Percentiles rank a stretch among this genome's conserved stretches.
phyloP scores from a whole-genome alignment of 805 yeast genomes.

The Candida qinlingensis region DNA sequence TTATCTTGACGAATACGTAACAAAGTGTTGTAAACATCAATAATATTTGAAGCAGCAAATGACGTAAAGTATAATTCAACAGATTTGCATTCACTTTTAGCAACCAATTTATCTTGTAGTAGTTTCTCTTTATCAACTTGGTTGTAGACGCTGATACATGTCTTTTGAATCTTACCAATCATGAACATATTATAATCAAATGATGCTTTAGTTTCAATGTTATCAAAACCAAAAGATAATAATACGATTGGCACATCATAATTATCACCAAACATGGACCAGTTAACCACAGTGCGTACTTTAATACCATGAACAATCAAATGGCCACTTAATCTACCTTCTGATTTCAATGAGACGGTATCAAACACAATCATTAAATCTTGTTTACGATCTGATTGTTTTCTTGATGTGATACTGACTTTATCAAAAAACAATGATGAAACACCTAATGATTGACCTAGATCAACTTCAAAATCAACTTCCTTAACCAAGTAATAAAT shows the following conservation, averaged over 20 bases:
- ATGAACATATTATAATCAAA: constrained; percentile 86
- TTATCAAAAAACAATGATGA: constrained; percentile 48
- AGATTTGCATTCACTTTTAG: constrained; percentile 42
- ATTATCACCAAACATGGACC: constrained; percentile 48
- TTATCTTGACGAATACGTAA: constrained; percentile 70
- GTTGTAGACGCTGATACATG: constrained; percentile 58
- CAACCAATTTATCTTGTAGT: constrained; percentile 57
- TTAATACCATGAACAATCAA: constrained; percentile 45
- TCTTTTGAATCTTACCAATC: constrained; percentile 45
- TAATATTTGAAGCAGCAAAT: constrained; percentile 74
- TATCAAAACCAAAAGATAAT: constrained; percentile 49
- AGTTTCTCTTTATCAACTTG: constrained; percentile 45
- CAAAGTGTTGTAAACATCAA: constrained; percentile 71
- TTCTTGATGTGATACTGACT: constrained; percentile 66
- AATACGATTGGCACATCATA: constrained; percentile 63
- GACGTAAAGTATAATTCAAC: constrained; percentile 71
- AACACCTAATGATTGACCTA: constrained; percentile 81
- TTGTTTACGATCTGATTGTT: constrained; percentile 66
- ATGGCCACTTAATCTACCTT: constrained; percentile 78
- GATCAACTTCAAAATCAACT: constrained; percentile 54
- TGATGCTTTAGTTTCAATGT: constrained; percentile 54
- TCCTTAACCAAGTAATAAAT: constrained; percentile 51
- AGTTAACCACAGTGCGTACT: constrained; percentile 61
- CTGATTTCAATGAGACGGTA: constrained; percentile 44
- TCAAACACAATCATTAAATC: constrained; percentile 58